These are phyloP conservation scores for Neofusicoccum parvum DNA, from an alignment of 2,329 filamentous ascomycete species.

Conservation along the genomic window DNA sequence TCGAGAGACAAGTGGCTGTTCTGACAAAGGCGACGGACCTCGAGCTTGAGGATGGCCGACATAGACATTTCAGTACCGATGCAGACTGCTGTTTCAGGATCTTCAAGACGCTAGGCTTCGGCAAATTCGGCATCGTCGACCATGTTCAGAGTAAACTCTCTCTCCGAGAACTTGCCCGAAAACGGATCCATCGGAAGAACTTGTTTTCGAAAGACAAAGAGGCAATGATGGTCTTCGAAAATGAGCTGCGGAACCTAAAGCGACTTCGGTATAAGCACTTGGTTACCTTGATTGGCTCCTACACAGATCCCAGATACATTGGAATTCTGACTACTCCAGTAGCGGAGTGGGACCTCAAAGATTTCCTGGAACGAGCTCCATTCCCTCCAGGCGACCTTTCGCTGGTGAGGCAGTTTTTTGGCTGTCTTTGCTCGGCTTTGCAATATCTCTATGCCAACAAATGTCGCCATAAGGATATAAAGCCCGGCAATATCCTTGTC, in stretches of 20 bases:
- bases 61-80: constrained; percentile 30
- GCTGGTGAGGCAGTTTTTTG: constrained; percentile 31
- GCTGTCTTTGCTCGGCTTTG: constrained; percentile 30
- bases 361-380: background rate
- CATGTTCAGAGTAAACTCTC: constrained; percentile 28
- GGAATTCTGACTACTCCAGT: constrained; percentile 16
- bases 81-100: constrained; percentile 27
- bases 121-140: constrained; percentile 28
- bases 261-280: constrained; percentile 26
- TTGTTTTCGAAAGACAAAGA: constrained; percentile 23
- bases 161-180: constrained; percentile 29
- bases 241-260: constrained; percentile 26
- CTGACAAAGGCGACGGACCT: constrained; percentile 32
- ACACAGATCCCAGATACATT: constrained; percentile 13
- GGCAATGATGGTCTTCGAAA: constrained; percentile 22
- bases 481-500: constrained; percentile 35
- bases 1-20: constrained; percentile 27
- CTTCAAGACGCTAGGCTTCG: constrained; percentile 25
- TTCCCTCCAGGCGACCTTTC: background rate
- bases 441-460: constrained; percentile 30
- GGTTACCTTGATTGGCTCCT: constrained; percentile 27
- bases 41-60: constrained; percentile 30
- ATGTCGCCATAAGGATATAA: constrained; percentile 36
- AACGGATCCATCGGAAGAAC: constrained; percentile 25
- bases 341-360: constrained; percentile 17